Evolutionary conservation across 371 early-diverging fungal species (phyloP).

Genomic region (Zancudomyces culisetae): DNA sequence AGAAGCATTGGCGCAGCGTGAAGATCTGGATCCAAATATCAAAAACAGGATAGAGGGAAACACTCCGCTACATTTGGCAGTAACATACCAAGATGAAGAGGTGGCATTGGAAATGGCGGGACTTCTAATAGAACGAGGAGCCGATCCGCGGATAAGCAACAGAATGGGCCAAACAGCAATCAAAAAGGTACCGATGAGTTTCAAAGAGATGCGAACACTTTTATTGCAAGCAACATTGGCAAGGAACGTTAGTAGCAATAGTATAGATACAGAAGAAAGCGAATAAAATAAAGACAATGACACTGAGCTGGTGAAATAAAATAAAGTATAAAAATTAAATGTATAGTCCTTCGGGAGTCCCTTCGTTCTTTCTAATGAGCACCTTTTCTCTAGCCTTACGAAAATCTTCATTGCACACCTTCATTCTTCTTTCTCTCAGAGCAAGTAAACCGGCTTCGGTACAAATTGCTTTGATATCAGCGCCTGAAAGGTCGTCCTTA

Average conservation of each 20-base stretch:
- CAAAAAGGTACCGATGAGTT: background rate
- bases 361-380: slow-evolving; percentile 94
- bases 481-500: slow-evolving; percentile 98
- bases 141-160: slow-evolving; percentile 1
- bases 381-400: slow-evolving; percentile 98
- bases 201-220: background rate
- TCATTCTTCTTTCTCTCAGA: slow-evolving; percentile 97
- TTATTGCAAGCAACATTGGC: slow-evolving; percentile 2
- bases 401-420: slow-evolving; percentile 96
- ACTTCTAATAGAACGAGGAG: background rate
- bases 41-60: slow-evolving; percentile 3
- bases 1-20: background rate
- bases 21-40: background rate
- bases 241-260: background rate
- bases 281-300: background rate
- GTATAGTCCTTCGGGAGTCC: slow-evolving; percentile 92
- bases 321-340: slow-evolving; percentile 28
- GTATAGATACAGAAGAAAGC: background rate
- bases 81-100: background rate
- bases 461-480: slow-evolving; percentile 99
- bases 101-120: background rate
- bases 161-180: background rate
- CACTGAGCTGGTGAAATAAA: background rate
- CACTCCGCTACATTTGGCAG: background rate
- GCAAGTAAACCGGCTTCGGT: slow-evolving; percentile 99